Evolutionary conservation across 257 asterid species (phyloP), one percentile per base, ranked within the genome.

Genomic region (Avicennia marina): DNA sequence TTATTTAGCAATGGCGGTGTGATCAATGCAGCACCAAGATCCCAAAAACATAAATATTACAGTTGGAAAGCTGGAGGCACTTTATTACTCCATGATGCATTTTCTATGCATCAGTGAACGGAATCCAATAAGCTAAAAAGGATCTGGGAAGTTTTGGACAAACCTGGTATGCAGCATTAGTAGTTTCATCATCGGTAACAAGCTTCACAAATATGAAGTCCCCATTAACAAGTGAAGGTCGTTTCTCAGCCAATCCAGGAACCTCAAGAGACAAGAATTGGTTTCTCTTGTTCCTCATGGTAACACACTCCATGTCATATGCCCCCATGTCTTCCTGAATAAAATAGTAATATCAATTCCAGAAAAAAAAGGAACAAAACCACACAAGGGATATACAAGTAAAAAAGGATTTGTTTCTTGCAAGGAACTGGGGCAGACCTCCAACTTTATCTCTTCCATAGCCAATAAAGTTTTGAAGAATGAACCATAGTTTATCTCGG

Each of bases 221-320:
- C 47, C 99, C 96, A 43, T 1, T 27, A 58, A 86, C 87, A 71
- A 93, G 95, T 17, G 99, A 89, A 11, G 99, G 99, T 67, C 99
- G 80, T 72, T 78, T 93, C 81, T 93, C 99, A 18, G 99, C 99
- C 71, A 93, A 76, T 47, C 97, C 99, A 0, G 97, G 97, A 68
- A 93, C 97, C 83, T 77, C 94, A 41, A 93, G 95, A 34, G 89
- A 63, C 70, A 93, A 71, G 56, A 78, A 72, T 32, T 70, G 81
- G 27, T 38, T 55, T 32, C 70, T 63, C 66, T 58, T 79, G 20
- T 67, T 77, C 68, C 58, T 82, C 91, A 93, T 59, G 25, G 69
- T 31, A 64, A 82, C 89, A 29, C 25, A 16, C 74, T 77, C 94
- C 97, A 89, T 89, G 73, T 77, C 84, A 74, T 89, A 93, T 20